Evolutionary conservation across 1,139 yeast genomes (phyloP).

Genomic region (Kodamaea sp.): DNA sequence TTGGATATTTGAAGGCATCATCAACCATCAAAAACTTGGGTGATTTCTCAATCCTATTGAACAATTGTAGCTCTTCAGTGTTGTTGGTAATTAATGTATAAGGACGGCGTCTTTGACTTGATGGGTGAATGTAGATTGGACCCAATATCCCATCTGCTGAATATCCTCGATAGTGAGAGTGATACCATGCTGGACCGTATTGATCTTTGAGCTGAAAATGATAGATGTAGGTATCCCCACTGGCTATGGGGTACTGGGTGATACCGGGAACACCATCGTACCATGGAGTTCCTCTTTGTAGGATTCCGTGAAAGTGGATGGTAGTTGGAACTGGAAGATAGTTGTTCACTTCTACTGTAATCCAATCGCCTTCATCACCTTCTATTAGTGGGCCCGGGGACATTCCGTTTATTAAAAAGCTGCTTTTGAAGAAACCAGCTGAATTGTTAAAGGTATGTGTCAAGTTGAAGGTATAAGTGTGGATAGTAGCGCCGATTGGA

Average conservation of each 20-base stretch:
- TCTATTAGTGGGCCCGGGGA: slow-evolving; percentile 38
- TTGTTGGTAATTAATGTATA: slow-evolving; percentile 21
- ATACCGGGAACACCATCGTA: slow-evolving; percentile 47
- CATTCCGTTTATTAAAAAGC: slow-evolving; percentile 32
- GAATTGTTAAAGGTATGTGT: slow-evolving; percentile 16
- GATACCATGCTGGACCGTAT: slow-evolving; percentile 54
- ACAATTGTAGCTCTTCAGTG: slow-evolving; percentile 12
- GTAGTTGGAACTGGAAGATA: slow-evolving; percentile 33
- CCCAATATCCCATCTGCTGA: slow-evolving; percentile 52
- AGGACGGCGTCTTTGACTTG: slow-evolving; percentile 23
- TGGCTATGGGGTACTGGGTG: slow-evolving; percentile 40
- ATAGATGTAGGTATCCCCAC: slow-evolving; percentile 37
- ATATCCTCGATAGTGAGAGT: slow-evolving; percentile 50
- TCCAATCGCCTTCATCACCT: slow-evolving; percentile 40
- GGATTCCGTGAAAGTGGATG: slow-evolving; percentile 51
- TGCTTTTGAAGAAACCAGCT: slow-evolving; percentile 22
- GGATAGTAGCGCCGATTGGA: slow-evolving; percentile 6
- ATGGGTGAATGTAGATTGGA: slow-evolving; percentile 30
- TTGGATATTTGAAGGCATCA: slow-evolving; percentile 28
- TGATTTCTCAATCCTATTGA: slow-evolving; percentile 21
- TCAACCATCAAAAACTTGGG: slow-evolving; percentile 27
- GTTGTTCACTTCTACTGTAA: slow-evolving; percentile 28
- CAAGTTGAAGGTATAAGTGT: slow-evolving; percentile 13
- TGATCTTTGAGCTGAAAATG: slow-evolving; percentile 39
- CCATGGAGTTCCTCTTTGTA: slow-evolving; percentile 39